A percentile compares a stretch with the other conserved stretches of the same genome.
phyloP scores from a whole-genome alignment of 148 eudicot species.

The Camellia japonica region DNA sequence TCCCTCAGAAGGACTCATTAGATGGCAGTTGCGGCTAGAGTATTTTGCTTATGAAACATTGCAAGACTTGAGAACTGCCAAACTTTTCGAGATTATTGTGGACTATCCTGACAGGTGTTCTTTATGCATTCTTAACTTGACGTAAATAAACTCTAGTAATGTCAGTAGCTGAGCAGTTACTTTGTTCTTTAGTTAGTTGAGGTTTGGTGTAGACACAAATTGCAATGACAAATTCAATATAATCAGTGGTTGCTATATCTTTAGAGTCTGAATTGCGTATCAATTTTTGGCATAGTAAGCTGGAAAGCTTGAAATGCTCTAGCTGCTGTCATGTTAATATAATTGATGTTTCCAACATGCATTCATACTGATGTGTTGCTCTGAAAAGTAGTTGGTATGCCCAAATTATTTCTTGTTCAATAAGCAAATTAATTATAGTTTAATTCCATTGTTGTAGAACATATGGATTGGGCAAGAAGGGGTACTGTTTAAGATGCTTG shows the following conservation, averaged over 20 bases:
- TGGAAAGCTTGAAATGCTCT: neutral
- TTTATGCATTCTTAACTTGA: neutral
- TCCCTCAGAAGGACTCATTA: conserved; percentile 84
- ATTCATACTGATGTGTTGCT: neutral
- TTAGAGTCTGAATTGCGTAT: neutral
- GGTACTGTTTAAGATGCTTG: neutral
- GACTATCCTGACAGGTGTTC: conserved; percentile 93
- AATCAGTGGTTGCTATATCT: neutral
- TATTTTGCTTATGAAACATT: conserved; percentile 96
- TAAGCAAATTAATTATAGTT: neutral
- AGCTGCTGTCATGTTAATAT: neutral
- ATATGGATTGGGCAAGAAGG: neutral
- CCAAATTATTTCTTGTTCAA: neutral
- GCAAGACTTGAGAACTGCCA: conserved; percentile 92
- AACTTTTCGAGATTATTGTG: conserved; percentile 96
- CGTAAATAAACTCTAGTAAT: neutral
- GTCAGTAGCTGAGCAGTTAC: neutral
- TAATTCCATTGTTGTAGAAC: neutral
- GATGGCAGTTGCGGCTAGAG: conserved; percentile 96
- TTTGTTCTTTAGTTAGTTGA: neutral
- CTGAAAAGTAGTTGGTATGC: neutral
- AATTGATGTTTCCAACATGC: neutral
- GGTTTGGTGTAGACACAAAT: neutral
- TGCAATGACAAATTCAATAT: neutral
- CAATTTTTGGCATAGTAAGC: neutral